phyloP scores from a whole-genome alignment of 768 basidiomycete genomes.

The Boletus pseudo-olivaceus region DNA sequence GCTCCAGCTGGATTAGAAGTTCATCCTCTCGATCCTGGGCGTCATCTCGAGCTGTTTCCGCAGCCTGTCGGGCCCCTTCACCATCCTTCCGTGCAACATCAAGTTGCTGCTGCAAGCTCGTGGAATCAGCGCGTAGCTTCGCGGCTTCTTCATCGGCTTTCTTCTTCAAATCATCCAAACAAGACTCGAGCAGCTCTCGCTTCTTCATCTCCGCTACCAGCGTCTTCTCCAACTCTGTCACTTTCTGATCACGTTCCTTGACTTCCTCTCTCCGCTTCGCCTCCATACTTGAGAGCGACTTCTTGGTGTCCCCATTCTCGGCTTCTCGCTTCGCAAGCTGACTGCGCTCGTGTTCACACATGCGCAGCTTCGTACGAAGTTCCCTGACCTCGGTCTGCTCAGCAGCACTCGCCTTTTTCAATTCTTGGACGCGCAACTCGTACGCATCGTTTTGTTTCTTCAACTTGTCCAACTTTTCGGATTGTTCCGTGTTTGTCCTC shows the following conservation, averaged over 20 bases:
- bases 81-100: slow-evolving; percentile 37
- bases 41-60: slow-evolving; percentile 31
- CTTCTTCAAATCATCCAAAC: slow-evolving; percentile 40
- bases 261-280: slow-evolving; percentile 52
- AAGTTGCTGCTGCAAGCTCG: slow-evolving; percentile 37
- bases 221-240: slow-evolving; percentile 55
- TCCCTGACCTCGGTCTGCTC: slow-evolving; percentile 67
- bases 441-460: slow-evolving; percentile 58
- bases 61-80: slow-evolving; percentile 30
- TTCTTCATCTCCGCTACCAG: slow-evolving; percentile 48
- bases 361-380: slow-evolving; percentile 53
- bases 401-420: slow-evolving; percentile 44
- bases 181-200: slow-evolving; percentile 45
- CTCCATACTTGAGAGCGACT: slow-evolving; percentile 47
- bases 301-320: slow-evolving; percentile 50
- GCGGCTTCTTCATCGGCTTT: slow-evolving; percentile 41
- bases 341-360: slow-evolving; percentile 53
- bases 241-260: slow-evolving; percentile 49
- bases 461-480: slow-evolving; percentile 55
- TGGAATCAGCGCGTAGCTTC: slow-evolving; percentile 32
- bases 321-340: slow-evolving; percentile 50
- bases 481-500: slow-evolving; percentile 46
- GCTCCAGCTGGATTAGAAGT: slow-evolving; percentile 49
- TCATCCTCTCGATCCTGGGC: slow-evolving; percentile 41
- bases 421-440: slow-evolving; percentile 58